These are phyloP conservation scores for Candida sonorensis DNA, from an alignment of 805 yeast genomes.

Conservation along the genomic window DNA sequence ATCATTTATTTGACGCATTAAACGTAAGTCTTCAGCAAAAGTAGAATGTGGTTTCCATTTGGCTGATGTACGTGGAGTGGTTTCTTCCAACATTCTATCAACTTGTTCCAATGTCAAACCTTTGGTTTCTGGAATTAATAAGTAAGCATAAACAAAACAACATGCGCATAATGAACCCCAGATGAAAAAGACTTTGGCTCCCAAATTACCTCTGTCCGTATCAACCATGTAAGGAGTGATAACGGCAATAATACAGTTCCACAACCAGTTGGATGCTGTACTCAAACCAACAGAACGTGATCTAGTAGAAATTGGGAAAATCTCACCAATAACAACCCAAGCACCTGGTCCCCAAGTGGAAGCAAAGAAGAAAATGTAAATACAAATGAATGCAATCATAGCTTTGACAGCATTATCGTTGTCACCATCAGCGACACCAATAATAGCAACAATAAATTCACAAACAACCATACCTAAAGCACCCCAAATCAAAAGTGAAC, in stretches of 20 bases:
- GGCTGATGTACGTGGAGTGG: constrained; percentile 28
- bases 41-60: constrained; percentile 30
- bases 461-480: constrained; percentile 42
- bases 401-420: constrained; percentile 25
- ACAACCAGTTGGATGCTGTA: constrained; percentile 75
- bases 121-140: constrained; percentile 71
- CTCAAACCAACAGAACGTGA: constrained; percentile 66
- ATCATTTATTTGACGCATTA: too few relatives aligned
- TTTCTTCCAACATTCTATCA: constrained; percentile 38
- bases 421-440: constrained; percentile 26
- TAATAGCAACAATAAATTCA: constrained; percentile 52
- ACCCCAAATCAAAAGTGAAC: constrained; percentile 42
- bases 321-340: constrained; percentile 60
- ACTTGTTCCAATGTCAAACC: constrained; percentile 81
- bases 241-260: constrained; percentile 71
- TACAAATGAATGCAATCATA: constrained; percentile 39
- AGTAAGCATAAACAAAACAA: constrained; percentile 61
- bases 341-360: constrained; percentile 80
- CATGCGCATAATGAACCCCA: constrained; percentile 48
- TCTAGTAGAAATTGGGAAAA: constrained; percentile 67
- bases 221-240: constrained; percentile 71
- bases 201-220: constrained; percentile 53
- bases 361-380: constrained; percentile 71
- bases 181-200: constrained; percentile 61
- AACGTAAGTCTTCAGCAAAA: constrained; percentile 23